Percentiles rank a stretch among this genome's conserved stretches.
Evolutionary conservation across 352 stramenopile genomes (phyloP).

Genomic region (Peronospora destructor): DNA sequence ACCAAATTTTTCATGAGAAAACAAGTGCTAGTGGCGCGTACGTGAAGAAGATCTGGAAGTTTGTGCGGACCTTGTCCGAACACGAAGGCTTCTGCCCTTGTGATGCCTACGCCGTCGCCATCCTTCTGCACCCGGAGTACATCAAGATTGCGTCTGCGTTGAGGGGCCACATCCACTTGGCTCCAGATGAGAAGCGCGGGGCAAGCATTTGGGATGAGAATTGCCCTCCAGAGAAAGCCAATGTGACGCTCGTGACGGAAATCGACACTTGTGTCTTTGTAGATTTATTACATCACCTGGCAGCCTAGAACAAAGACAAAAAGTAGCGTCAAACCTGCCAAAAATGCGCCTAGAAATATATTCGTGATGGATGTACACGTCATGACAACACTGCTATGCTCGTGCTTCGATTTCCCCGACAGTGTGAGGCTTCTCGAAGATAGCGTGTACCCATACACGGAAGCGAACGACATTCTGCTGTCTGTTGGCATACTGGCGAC

Average conservation of each 20-base stretch:
- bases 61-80: slow-evolving; percentile 40
- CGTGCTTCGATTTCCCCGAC: not conserved
- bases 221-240: slow-evolving; percentile 31
- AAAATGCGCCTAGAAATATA: slow-evolving; percentile 14
- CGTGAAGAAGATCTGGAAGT: slow-evolving; percentile 56
- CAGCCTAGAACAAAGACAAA: slow-evolving; percentile 7
- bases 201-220: slow-evolving; percentile 44
- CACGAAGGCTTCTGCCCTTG: slow-evolving; percentile 55
- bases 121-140: slow-evolving; percentile 50
- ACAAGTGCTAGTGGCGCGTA: slow-evolving; percentile 37
- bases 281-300: slow-evolving; percentile 47
- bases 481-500: slow-evolving; percentile 82
- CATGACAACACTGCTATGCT: no score
- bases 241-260: slow-evolving; percentile 60
- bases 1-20: slow-evolving; percentile 52
- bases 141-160: slow-evolving; percentile 39
- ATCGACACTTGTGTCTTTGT: slow-evolving; percentile 57
- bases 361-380: not conserved
- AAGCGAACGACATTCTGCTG: slow-evolving; percentile 82
- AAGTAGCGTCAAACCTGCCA: not conserved
- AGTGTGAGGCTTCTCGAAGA: slow-evolving; percentile 71
- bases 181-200: slow-evolving; percentile 44
- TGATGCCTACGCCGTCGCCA: slow-evolving; percentile 64
- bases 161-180: slow-evolving; percentile 51
- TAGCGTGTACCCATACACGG: slow-evolving; percentile 82